Evolutionary conservation across 345 rosid genomes (phyloP), one percentile per base, ranked within the genome.

Genomic region (Raphanus raphanistrum): DNA sequence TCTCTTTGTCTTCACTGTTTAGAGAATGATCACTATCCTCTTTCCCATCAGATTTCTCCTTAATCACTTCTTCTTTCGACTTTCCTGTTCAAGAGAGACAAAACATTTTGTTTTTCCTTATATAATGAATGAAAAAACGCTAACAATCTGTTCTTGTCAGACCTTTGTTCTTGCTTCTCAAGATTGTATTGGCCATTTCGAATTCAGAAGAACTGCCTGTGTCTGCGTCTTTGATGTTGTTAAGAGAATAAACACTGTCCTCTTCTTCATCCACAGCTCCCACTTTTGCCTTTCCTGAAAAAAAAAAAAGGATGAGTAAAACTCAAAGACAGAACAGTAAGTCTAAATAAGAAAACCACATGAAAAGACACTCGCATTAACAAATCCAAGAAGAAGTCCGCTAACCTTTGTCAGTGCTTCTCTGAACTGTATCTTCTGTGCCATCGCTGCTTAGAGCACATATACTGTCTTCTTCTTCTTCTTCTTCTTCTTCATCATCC

Each of bases 11-110:
- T 48, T 68, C 26, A 15, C 71, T 48, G 38, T 52, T 12, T 66
- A 66, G 33, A 66, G 70, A 62, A 54, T 26, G n/a, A 7, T 11
- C 50, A 77, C 50, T 27, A 2, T 63, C 35, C 9, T 76, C 75
- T 8, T 63, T 15, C 0, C 31, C 76, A 54, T 77, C 76, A 29
- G 76, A 64, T 13, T 57, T 67, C 63, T 11, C 63, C 62, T 71
- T 50, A 65, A 38, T 25, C 38, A 35, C 43, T 33, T 35, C 60
- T 35, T 28, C 71, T 77, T 36, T 55, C 21, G 66, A 63, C 60
- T 77, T 77, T 21, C 76, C 80, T 77, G 66, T 2, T 13, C 43
- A 76, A 68, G 63, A 60, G 63, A 29, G 61, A 59, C n/a, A 59
- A 45, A 45, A 33, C 25, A 63, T 4, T 1, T 13, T 58, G 27